Evolutionary conservation across 2,329 filamentous ascomycete species (phyloP), one percentile per base, ranked within the genome.

Genomic region (Ascochyta viciae-villosae): DNA sequence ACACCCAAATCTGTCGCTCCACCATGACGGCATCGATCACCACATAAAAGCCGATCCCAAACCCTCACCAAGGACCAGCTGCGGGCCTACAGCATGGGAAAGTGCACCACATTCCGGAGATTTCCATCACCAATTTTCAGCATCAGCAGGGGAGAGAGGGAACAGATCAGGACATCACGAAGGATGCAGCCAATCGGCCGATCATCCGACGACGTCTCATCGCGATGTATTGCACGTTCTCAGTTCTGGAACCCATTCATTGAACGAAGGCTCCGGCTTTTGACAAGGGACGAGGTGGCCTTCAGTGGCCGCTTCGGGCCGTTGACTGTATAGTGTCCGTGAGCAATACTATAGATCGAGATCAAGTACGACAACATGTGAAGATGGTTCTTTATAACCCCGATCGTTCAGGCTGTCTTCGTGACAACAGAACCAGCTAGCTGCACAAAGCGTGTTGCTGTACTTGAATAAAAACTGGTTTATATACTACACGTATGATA

Each of bases 21-120:
- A 50, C 53, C 42, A 33, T 56, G 47, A 51, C 53, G 47, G 27
- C 53, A 51, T 56, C 53, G 53, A 56, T 56, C 53, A 56, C 43
- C 53, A 51, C 33, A 39, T 29, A 51, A 56, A 51, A 47, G 10
- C 27, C 53, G 53, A 56, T 56, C 53, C 43, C n/a, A n/a, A 23
- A 43, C 19, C 48, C 47, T 16, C 38, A 47, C 42, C 26, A 43
- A 44, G 15, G n/a, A 9, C 19, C 8, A 13, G 22, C 42, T 13
- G 40, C 46, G 41, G 48, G 37, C 27, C 47, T 35, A 19, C 33
- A 39, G 22, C 47, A 56, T 56, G 47, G 15, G 27, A 56, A 51
- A 47, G 42, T 29, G 10, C 26, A 51, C 43, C 24, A 33, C 26
- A 43, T 16, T 56, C 12, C 43, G 53, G 42, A 43, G 26, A 56